Evolutionary conservation across 306 rosid genomes (phyloP), one percentile per base, ranked within the genome.

Genomic region (Senna siamea): DNA sequence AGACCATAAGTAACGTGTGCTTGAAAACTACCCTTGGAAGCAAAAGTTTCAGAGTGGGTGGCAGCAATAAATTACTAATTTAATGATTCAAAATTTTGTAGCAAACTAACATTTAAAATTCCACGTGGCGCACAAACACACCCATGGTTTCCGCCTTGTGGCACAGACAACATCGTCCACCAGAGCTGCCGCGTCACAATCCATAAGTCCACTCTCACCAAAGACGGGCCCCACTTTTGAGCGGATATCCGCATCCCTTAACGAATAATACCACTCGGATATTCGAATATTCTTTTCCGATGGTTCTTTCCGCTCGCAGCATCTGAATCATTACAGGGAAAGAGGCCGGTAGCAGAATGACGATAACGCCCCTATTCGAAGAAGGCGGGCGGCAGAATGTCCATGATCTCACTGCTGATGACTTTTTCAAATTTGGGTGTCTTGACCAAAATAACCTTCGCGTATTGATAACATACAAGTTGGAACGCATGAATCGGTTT

Each of bases 281-380:
- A 90, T 92, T 74, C 94, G 94, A 81, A 92, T 92, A 90, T 87
- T 5, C 76, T 17, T 69, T 76, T 40, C 69, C 5, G 19, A 5
- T 19, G 2, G 62, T 41, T 22, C 70, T 6, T 26, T 37, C 40
- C 5, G 56, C 18, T 62, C 58, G 54, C 80, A n/a, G 57, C 59
- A 2, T 20, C 10, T 14, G 38, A 55, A n/a, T 1, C 7, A 48
- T 19, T 32, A 0, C 2, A 26, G 2, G 13, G 26, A 52, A 28
- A 4, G 6, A 4, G 20, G 37, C 47, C 4, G 30, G 38, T 44
- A 0, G 2, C 0, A 1, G 0, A 22, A 14, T 82, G 54, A 73
- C 85, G 1, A 41, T 50, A 75, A 7, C 57, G 14, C 66, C 80
- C 83, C 70, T 59, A 0, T 0, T 37, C 40, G 7, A 2, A 37